phyloP scores from a whole-genome alignment of 495 filamentous ascomycete species.

The Penicillium manginii region DNA sequence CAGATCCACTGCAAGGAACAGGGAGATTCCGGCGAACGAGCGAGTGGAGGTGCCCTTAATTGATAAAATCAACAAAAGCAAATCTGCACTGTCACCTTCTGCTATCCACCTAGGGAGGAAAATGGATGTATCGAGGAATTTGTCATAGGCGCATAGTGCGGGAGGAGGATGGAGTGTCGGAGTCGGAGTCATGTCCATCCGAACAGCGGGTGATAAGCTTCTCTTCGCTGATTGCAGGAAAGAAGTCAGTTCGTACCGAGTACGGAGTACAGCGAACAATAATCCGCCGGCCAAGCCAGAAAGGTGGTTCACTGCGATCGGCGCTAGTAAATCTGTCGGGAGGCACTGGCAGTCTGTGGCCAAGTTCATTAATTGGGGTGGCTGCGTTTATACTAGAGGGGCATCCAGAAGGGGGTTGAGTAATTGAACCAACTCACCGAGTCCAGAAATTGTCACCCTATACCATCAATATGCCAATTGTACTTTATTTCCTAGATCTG shows the following conservation, averaged over 20 bases:
- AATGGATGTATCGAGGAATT: slow-evolving; percentile 5
- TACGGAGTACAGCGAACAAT: background rate
- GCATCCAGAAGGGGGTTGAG: too few species aligned
- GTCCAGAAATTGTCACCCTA: too few species aligned
- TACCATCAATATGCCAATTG: too few species aligned
- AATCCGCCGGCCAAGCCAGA: background rate
- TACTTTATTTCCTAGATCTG: too few species aligned
- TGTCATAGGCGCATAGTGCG: slow-evolving; percentile 17
- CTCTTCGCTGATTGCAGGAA: slow-evolving; percentile 16
- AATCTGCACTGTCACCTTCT: slow-evolving; percentile 1
- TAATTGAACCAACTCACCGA: too few species aligned
- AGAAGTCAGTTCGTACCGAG: background rate
- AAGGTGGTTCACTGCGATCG: slow-evolving; percentile 7
- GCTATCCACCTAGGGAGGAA: background rate
- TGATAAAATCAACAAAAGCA: slow-evolving; percentile 12
- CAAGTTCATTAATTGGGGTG: too few species aligned
- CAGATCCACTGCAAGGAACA: slow-evolving; percentile 19
- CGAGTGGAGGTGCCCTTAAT: background rate
- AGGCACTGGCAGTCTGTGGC: too few species aligned
- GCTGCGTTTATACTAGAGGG: too few species aligned
- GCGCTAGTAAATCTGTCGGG: background rate
- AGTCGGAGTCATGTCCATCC: background rate
- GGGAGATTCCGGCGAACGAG: slow-evolving; percentile 5
- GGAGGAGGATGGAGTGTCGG: background rate
- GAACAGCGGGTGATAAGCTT: slow-evolving; percentile 19